Conservation (phyloP, 1,139 yeast species). For the Sugiyamaella grinbergsii region DNA sequence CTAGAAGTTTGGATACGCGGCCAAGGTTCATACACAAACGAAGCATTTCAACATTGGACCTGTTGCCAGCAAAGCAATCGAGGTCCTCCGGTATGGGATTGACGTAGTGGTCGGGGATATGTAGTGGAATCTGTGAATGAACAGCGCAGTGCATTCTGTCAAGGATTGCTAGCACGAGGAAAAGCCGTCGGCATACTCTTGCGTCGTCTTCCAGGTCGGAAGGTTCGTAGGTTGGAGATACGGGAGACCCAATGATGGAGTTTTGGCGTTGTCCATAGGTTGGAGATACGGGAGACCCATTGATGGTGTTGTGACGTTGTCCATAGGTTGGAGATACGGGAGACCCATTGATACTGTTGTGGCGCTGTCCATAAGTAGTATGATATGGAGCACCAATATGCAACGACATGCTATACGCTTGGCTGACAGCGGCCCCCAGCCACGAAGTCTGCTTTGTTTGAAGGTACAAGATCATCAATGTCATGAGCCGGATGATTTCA, state of each 20-base stretch:
- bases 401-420: slow-evolving; percentile 35
- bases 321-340: slow-evolving; percentile 7
- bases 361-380: neutral
- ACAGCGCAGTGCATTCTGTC: slow-evolving; percentile 38
- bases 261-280: too few relatives aligned
- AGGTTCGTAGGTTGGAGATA: too few relatives aligned
- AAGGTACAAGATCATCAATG: slow-evolving; percentile 41
- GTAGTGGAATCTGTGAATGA: slow-evolving; percentile 30
- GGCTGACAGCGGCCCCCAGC: slow-evolving; percentile 45
- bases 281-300: too few relatives aligned
- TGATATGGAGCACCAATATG: slow-evolving; percentile 23
- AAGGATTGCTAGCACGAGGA: slow-evolving; percentile 38
- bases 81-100: slow-evolving; percentile 30
- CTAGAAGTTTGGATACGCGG: slow-evolving; percentile 16
- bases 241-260: too few relatives aligned
- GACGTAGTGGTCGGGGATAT: slow-evolving; percentile 30
- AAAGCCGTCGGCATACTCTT: slow-evolving; percentile 32
- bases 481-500: slow-evolving; percentile 37
- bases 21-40: slow-evolving; percentile 31
- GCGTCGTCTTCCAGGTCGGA: slow-evolving; percentile 29
- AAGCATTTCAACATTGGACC: slow-evolving; percentile 34
- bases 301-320: too few relatives aligned
- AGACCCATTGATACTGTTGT: neutral
- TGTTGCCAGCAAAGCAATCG: slow-evolving; percentile 29
- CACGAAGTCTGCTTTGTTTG: slow-evolving; percentile 42